A percentile compares a stretch with the other conserved stretches of the same genome.
Conservation (phyloP, 345 rosid species). For the Noccaea caerulescens region DNA sequence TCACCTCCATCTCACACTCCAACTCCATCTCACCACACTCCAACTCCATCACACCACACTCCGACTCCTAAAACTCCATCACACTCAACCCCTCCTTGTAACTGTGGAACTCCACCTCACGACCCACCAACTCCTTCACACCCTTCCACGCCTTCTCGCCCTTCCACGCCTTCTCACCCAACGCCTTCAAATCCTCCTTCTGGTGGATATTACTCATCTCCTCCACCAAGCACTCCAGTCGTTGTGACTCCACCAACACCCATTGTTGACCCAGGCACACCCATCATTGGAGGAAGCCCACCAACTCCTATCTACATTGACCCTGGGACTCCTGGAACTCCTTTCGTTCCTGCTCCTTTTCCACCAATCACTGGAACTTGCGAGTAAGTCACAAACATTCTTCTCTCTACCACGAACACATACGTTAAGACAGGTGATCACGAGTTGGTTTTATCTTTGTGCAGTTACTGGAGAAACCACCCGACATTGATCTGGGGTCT, state of each 20-base stretch:
- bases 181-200: constrained; percentile 62
- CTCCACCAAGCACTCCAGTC: constrained; percentile 62
- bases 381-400: constrained; percentile 61
- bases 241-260: constrained; percentile 55
- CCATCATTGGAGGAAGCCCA: constrained; percentile 50
- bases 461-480: constrained; percentile 93
- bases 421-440: neutral
- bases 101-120: constrained; percentile 38
- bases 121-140: constrained; percentile 42
- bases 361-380: constrained; percentile 75
- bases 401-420: constrained; percentile 2
- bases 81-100: constrained; percentile 37
- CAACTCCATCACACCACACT: constrained; percentile 43
- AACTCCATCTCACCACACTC: constrained; percentile 36
- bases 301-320: constrained; percentile 51
- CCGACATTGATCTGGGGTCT: constrained; percentile 78
- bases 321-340: constrained; percentile 57
- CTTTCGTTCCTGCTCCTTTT: constrained; percentile 62
- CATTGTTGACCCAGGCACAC: constrained; percentile 62
- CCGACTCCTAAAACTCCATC: constrained; percentile 42
- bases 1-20: constrained; percentile 42
- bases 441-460: neutral
- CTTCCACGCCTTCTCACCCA: constrained; percentile 53
- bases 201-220: constrained; percentile 58
- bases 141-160: constrained; percentile 51